These are phyloP conservation scores for Sarocladiaceae sp. DNA, from an alignment of 2,329 filamentous ascomycete species.

Conservation along the genomic window DNA sequence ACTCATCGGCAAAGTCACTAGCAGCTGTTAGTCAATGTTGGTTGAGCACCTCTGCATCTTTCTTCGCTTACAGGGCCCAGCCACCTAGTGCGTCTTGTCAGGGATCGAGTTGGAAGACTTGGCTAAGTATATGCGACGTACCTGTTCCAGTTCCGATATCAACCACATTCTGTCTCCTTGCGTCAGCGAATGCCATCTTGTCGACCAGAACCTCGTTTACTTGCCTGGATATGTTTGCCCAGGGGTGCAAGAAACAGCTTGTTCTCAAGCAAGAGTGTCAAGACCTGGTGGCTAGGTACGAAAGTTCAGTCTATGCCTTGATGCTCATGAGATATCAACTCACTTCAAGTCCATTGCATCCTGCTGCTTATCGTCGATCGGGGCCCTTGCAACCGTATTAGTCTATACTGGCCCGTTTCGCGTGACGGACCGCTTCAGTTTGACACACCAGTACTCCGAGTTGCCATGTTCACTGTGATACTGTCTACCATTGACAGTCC, in stretches of 20 bases:
- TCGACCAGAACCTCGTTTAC: neutral
- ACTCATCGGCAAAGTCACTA: slow-evolving; percentile 32
- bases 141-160: slow-evolving; percentile 47
- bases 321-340: neutral
- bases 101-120: neutral
- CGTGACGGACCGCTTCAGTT: neutral
- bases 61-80: slow-evolving; percentile 37
- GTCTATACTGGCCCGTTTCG: neutral
- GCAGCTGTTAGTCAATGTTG: neutral
- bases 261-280: slow-evolving; percentile 17
- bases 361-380: slow-evolving; percentile 24
- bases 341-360: slow-evolving; percentile 25
- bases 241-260: slow-evolving; percentile 14
- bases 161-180: slow-evolving; percentile 17
- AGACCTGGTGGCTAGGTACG: slow-evolving; percentile 17
- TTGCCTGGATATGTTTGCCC: slow-evolving; percentile 10
- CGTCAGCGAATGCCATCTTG: neutral
- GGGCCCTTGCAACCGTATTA: slow-evolving; percentile 12
- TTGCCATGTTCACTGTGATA: slow-evolving; percentile 22
- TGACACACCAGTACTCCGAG: slow-evolving; percentile 20
- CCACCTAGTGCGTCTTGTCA: slow-evolving; percentile 29
- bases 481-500: slow-evolving; percentile 23
- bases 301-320: neutral
- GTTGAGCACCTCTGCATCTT: neutral
- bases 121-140: slow-evolving; percentile 16